Percentiles rank a stretch among this genome's conserved stretches.
phyloP scores from a whole-genome alignment of 2,329 filamentous ascomycete genomes.

The Talaromyces piceae region DNA sequence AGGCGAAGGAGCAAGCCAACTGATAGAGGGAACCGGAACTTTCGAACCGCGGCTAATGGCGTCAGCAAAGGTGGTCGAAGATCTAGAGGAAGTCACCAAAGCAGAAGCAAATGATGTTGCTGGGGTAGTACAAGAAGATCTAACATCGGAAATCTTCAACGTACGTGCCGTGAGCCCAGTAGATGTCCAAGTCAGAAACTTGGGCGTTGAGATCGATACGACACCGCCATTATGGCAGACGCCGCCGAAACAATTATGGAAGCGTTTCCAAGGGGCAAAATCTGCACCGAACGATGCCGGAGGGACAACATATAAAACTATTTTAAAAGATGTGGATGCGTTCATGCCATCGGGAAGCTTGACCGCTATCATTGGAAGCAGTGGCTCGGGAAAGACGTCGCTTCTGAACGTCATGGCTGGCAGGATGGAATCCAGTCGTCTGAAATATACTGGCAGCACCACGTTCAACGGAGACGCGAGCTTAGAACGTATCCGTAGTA shows the following conservation, averaged over 20 bases:
- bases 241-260: constrained; percentile 24
- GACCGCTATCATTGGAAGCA: constrained; percentile 68
- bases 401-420: constrained; percentile 65
- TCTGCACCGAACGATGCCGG: constrained; percentile 6
- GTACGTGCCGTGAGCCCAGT: constrained; percentile 35
- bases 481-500: constrained; percentile 42
- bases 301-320: constrained; percentile 31
- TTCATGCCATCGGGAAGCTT: constrained; percentile 58
- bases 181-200: constrained; percentile 27
- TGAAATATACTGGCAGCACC: constrained; percentile 45
- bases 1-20: neutral
- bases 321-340: constrained; percentile 58
- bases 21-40: neutral
- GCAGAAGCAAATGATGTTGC: neutral
- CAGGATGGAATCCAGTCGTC: constrained; percentile 53
- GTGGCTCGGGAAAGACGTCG: constrained; percentile 66
- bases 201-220: constrained; percentile 28
- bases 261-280: constrained; percentile 20
- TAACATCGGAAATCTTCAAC: constrained; percentile 23
- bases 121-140: neutral
- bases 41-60: neutral
- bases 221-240: constrained; percentile 26
- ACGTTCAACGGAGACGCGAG: constrained; percentile 56
- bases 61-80: neutral
- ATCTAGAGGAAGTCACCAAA: neutral